Percentiles rank a stretch among this genome's conserved stretches.
Conservation (phyloP, 1,284 basidiomycete genomes). For the Sanghuangporus sanghuang region DNA sequence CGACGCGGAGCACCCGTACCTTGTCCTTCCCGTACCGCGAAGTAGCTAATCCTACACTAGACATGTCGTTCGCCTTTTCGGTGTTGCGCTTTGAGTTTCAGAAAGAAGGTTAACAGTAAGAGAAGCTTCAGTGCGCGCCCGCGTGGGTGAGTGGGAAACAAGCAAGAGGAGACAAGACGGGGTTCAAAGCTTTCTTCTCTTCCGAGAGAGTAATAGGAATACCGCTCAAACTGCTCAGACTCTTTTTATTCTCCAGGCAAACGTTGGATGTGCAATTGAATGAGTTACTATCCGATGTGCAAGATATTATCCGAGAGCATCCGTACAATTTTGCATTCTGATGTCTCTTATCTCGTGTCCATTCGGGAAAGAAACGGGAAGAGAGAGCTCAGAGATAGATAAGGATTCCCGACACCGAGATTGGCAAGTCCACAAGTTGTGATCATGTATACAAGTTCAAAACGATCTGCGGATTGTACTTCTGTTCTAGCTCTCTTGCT, state of each 20-base stretch:
- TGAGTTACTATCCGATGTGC: not conserved
- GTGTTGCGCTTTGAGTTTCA: not conserved
- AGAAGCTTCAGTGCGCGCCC: not conserved
- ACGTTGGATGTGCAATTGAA: not conserved
- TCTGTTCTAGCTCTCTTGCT: too few species aligned
- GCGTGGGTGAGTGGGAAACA: not conserved
- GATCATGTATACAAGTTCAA: too few species aligned
- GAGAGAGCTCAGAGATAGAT: not conserved
- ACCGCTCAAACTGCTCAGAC: not conserved
- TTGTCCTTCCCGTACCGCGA: constrained; percentile 86
- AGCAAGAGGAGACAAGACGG: not conserved
- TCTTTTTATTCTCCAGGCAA: not conserved
- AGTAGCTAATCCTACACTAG: constrained; percentile 30
- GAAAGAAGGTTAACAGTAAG: not conserved
- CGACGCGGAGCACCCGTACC: constrained; percentile 78
- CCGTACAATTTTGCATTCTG: not conserved
- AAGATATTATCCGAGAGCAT: not conserved
- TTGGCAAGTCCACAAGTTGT: too few species aligned
- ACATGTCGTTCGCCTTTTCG: constrained; percentile 5
- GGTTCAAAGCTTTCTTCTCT: not conserved
- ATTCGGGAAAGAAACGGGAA: not conserved
- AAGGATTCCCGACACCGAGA: not conserved
- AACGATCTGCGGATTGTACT: too few species aligned
- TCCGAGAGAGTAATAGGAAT: not conserved
- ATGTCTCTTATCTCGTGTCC: not conserved